phyloP scores from a whole-genome alignment of 225 moss, liverwort and hornwort species.

The Bryoerythrophyllum caledonicum region DNA sequence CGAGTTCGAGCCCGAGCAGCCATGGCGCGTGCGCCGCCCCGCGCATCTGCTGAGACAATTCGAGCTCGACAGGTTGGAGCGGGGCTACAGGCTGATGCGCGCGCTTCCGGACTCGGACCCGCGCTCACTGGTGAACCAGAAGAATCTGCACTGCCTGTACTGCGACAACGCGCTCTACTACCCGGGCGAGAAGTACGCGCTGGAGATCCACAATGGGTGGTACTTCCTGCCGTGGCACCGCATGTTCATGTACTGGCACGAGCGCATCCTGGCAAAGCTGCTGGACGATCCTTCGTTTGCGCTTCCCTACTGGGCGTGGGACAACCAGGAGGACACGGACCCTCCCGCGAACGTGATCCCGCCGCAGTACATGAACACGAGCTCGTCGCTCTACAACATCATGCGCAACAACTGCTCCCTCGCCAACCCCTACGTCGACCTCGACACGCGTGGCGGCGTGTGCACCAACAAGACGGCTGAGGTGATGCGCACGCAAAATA shows the following conservation, averaged over 20 bases:
- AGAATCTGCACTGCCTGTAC: slow-evolving; percentile 57
- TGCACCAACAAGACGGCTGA: slow-evolving; percentile 25
- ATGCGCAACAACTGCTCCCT: slow-evolving; percentile 47
- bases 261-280: slow-evolving; percentile 48
- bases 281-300: slow-evolving; percentile 47
- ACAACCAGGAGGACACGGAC: slow-evolving; percentile 31
- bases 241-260: slow-evolving; percentile 61
- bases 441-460: slow-evolving; percentile 18
- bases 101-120: slow-evolving; percentile 56
- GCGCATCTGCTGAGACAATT: slow-evolving; percentile 20
- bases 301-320: slow-evolving; percentile 64
- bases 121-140: slow-evolving; percentile 42
- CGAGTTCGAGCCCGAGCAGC: slow-evolving; percentile 6
- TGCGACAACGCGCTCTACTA: slow-evolving; percentile 46
- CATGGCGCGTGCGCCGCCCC: slow-evolving; percentile 23
- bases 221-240: slow-evolving; percentile 72
- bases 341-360: slow-evolving; percentile 28
- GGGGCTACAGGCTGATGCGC: slow-evolving; percentile 42
- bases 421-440: slow-evolving; percentile 20
- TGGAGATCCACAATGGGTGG: slow-evolving; percentile 65
- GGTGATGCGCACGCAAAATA: slow-evolving; percentile 8
- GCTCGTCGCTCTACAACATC: slow-evolving; percentile 31
- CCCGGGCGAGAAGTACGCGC: slow-evolving; percentile 15
- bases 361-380: not conserved
- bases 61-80: slow-evolving; percentile 28